Conservation (phyloP, 768 basidiomycete genomes). For the Suillus luteus region DNA sequence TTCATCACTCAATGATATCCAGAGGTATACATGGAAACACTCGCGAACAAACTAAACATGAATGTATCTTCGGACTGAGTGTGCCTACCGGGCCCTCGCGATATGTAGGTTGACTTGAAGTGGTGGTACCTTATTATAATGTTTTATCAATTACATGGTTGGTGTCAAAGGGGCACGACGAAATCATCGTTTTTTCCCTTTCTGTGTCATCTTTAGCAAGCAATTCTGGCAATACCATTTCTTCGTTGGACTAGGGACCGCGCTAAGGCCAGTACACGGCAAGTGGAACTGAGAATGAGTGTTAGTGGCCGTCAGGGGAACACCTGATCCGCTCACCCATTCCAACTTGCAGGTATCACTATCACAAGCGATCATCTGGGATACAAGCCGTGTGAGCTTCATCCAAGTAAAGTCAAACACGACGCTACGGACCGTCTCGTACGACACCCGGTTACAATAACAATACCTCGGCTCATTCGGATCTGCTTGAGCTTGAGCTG, state of each 20-base stretch:
- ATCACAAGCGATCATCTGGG: slow-evolving; percentile 88
- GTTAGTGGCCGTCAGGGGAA: not conserved
- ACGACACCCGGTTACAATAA: slow-evolving; percentile 78
- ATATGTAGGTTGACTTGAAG: not conserved
- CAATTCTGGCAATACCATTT: slow-evolving; percentile 80
- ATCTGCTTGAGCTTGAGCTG: slow-evolving; percentile 33
- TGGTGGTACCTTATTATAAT: not conserved
- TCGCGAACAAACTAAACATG: slow-evolving; percentile 80
- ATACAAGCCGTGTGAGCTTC: slow-evolving; percentile 14
- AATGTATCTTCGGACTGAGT: slow-evolving; percentile 35
- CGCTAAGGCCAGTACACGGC: slow-evolving; percentile 60
- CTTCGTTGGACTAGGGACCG: slow-evolving; percentile 53
- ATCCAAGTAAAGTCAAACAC: slow-evolving; percentile 6
- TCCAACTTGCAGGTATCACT: slow-evolving; percentile 66
- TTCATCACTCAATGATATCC: slow-evolving; percentile 12
- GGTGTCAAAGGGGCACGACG: not conserved
- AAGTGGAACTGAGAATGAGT: slow-evolving; percentile 66
- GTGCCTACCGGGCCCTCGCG: not conserved
- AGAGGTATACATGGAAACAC: slow-evolving; percentile 88
- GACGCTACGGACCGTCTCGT: slow-evolving; percentile 63
- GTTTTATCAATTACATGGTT: not conserved
- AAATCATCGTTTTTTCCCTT: slow-evolving; percentile 34
- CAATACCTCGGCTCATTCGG: slow-evolving; percentile 70
- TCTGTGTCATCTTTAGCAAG: slow-evolving; percentile 37
- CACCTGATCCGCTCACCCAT: slow-evolving; percentile 64